Base-by-base conservation (phyloP, 306 rosid species). In the Echinosophora koreensis region DNA sequence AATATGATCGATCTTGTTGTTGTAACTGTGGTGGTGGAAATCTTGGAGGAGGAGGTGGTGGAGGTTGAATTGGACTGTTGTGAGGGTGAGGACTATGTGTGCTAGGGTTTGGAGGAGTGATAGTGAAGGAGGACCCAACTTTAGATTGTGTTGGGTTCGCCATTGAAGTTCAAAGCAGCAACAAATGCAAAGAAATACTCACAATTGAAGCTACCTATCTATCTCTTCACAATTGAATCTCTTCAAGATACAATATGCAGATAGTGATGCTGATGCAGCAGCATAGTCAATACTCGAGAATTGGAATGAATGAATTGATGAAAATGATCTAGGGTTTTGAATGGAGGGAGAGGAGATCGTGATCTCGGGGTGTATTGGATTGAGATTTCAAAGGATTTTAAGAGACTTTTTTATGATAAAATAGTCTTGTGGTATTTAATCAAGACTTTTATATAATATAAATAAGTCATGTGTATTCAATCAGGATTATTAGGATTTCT, bases 1-100 rank as follows among this genome's bases (percentile, higher is more conserved):
- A 70, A 59, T 86, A 72, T 55, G 65, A 67, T 51, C 85, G 87
- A 86, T 88, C 92, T 49, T 76, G 82, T 34, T 84, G 92, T 39
- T 82, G 90, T 64, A 86, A 81, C 34, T 50, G 81, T 8, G 96
- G 88, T 13, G 87, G 84, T 41, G 81, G 89, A 77, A 84, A 86
- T 66, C 85, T 77, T 34, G 84, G 4, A 46, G 13, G 84, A 22
- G 85, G 80, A 66, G 57, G 76, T 71, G 79, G 77, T 11, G 85
- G 80, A 57, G 57, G 70, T 71, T 77, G 79, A 4, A 73, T 57
- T 11, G 84, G 58, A 83, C 58, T 84, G 71, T 50, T 71, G 66
- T 80, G 82, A 63, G 22, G 22, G 22, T 22, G 22, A 22, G 22
- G 22, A 22, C 22, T 22, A 0, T 22, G 22, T 22, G 22, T 22